phyloP scores from a whole-genome alignment of 2,329 filamentous ascomycete genomes.

The Verticillium isaacii region DNA sequence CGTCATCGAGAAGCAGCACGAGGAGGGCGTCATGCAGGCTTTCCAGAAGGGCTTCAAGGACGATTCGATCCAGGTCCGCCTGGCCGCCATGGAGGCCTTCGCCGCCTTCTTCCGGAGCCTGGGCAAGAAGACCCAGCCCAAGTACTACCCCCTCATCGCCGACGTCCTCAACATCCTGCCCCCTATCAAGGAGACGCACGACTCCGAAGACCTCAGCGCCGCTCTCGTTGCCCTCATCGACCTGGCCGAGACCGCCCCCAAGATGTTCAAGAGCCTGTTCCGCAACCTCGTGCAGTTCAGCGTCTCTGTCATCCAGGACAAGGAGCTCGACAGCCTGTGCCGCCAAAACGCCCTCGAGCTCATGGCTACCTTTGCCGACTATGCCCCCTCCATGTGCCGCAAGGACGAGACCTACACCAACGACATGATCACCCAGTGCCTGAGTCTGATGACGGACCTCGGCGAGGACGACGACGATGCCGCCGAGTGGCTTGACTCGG shows the following conservation, averaged over 20 bases:
- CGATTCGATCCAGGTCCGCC: constrained; percentile 75
- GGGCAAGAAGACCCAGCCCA: constrained; percentile 78
- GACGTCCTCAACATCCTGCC: constrained; percentile 93
- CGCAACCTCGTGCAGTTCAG: constrained; percentile 88
- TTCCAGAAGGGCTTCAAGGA: constrained; percentile 93
- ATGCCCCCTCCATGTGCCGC: constrained; percentile 88
- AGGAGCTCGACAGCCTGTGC: constrained; percentile 84
- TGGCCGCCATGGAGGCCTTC: constrained; percentile 95
- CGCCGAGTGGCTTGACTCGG: constrained; percentile 84
- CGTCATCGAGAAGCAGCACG: constrained; percentile 94
- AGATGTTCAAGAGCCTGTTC: constrained; percentile 97
- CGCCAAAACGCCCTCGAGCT: constrained; percentile 94
- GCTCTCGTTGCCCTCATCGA: constrained; percentile 90
- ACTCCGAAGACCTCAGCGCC: constrained; percentile 87
- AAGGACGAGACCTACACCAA: constrained; percentile 88
- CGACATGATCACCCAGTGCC: constrained; percentile 97
- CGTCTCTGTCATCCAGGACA: constrained; percentile 90
- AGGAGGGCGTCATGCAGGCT: constrained; percentile 80
- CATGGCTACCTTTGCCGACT: constrained; percentile 97
- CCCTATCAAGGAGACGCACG: constrained; percentile 84
- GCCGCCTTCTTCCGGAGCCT: constrained; percentile 92
- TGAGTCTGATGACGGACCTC: constrained; percentile 97
- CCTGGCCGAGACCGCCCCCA: constrained; percentile 86
- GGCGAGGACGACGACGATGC: constrained; percentile 93
- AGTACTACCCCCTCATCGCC: constrained; percentile 82